phyloP scores from a whole-genome alignment of 2,329 filamentous ascomycete species.

The Trichoderma sp. region DNA sequence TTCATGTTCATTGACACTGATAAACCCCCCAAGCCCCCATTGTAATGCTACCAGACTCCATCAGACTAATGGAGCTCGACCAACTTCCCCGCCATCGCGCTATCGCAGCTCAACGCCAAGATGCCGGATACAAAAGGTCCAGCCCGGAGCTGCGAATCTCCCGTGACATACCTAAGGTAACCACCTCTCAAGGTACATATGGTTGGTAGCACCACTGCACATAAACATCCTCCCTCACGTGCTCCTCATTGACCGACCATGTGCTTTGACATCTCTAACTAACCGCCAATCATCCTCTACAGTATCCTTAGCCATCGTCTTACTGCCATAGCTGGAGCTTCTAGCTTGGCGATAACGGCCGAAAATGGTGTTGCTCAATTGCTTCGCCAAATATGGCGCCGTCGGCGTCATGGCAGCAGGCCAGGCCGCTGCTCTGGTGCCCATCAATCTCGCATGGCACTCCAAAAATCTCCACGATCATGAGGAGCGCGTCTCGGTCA shows the following conservation, averaged over 20 bases:
- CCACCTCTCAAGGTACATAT: not conserved
- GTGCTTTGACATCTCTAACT: not conserved
- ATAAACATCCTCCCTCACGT: not conserved
- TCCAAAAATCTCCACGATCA: not conserved
- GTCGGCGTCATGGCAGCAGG: not conserved
- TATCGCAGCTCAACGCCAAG: not conserved
- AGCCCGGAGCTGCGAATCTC: not conserved
- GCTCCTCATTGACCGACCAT: not conserved
- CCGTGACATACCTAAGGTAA: too few relatives aligned
- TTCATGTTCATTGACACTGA: not conserved
- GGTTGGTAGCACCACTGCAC: not conserved
- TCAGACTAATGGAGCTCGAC: not conserved
- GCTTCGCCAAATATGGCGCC: conserved; percentile 5
- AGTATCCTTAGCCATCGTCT: not conserved
- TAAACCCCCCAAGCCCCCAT: not conserved
- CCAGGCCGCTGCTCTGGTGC: conserved; percentile 8
- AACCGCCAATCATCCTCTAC: not conserved
- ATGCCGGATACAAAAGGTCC: not conserved
- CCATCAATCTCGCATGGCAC: conserved; percentile 9
- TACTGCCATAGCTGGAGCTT: not conserved
- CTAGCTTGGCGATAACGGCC: not conserved
- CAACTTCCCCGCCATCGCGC: conserved; percentile 7
- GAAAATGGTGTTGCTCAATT: conserved; percentile 1
- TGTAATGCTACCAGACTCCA: not conserved
- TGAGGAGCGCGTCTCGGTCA: not conserved